phyloP scores from a whole-genome alignment of 75 land plant genomes.

The Adiantum capillusveneris region DNA sequence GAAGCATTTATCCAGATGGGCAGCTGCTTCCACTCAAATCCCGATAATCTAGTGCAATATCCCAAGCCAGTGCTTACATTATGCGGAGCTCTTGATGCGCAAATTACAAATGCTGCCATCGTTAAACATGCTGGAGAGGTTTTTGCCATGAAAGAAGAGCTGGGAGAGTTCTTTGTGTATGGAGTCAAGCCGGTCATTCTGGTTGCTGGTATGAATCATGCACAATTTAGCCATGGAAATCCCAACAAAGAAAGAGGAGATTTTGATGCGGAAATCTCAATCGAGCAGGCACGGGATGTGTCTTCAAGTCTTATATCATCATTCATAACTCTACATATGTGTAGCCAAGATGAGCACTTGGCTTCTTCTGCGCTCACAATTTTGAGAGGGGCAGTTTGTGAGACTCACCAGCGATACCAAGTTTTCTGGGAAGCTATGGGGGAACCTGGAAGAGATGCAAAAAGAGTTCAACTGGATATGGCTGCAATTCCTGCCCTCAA shows the following conservation, averaged over 20 bases:
- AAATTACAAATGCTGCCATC: slow-evolving; percentile 16
- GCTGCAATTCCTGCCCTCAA: slow-evolving; percentile 12
- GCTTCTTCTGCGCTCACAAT: slow-evolving; percentile 8
- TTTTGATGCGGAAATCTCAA: slow-evolving; percentile 20
- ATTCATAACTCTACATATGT: slow-evolving; percentile 28
- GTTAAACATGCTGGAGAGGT: slow-evolving; percentile 33
- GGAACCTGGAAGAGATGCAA: slow-evolving; percentile 16
- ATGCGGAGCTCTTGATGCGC: slow-evolving; percentile 33
- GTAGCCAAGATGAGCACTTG: not conserved
- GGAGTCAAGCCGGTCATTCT: slow-evolving; percentile 33
- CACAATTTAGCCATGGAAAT: slow-evolving; percentile 30
- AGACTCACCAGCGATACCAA: slow-evolving; percentile 17
- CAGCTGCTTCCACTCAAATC: slow-evolving; percentile 13
- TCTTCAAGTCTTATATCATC: slow-evolving; percentile 12
- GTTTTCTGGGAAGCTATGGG: slow-evolving; percentile 25
- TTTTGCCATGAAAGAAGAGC: slow-evolving; percentile 6
- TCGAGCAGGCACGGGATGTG: slow-evolving; percentile 8
- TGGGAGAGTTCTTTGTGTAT: slow-evolving; percentile 25
- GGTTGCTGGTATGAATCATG: slow-evolving; percentile 40
- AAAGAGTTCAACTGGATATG: slow-evolving; percentile 15
- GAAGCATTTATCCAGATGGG: slow-evolving; percentile 39
- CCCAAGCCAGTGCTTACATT: slow-evolving; percentile 43
- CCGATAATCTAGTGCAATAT: slow-evolving; percentile 28
- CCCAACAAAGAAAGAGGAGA: slow-evolving; percentile 33
- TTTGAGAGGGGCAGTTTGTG: slow-evolving; percentile 20